Percentiles rank a stretch among this genome's conserved stretches.
These are phyloP conservation scores for Diaporthe citri DNA, from an alignment of 2,329 filamentous ascomycete genomes.

Conservation along the genomic window DNA sequence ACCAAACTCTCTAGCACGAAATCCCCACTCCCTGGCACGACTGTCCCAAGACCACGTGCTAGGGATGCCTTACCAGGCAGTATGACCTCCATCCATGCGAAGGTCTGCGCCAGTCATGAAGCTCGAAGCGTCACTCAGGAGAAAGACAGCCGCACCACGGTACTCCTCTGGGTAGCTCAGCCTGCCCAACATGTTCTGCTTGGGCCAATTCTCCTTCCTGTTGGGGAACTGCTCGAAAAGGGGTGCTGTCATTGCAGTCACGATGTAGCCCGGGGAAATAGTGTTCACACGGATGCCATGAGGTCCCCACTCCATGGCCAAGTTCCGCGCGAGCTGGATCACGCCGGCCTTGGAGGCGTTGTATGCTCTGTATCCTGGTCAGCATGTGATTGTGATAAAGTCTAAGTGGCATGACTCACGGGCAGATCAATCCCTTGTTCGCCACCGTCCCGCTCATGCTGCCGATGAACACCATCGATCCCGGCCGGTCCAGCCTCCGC, in stretches of 20 bases:
- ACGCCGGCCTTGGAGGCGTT: slow-evolving; percentile 83
- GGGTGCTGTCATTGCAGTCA: slow-evolving; percentile 85
- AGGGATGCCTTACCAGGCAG: slow-evolving; percentile 63
- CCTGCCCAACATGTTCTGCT: slow-evolving; percentile 85
- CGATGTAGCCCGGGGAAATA: slow-evolving; percentile 83
- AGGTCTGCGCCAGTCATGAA: slow-evolving; percentile 80
- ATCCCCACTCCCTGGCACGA: background rate
- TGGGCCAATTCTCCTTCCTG: slow-evolving; percentile 76
- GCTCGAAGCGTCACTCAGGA: slow-evolving; percentile 75
- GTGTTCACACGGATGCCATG: slow-evolving; percentile 85
- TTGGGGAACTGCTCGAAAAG: slow-evolving; percentile 84
- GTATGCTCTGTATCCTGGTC: slow-evolving; percentile 66
- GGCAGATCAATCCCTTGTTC: slow-evolving; percentile 70
- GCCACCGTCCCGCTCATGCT: slow-evolving; percentile 78
- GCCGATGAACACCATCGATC: slow-evolving; percentile 76
- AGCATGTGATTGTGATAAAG: background rate
- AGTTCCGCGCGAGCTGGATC: slow-evolving; percentile 76
- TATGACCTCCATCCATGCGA: slow-evolving; percentile 79
- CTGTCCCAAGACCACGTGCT: background rate
- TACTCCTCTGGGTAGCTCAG: slow-evolving; percentile 78
- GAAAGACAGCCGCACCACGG: slow-evolving; percentile 76
- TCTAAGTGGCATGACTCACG: slow-evolving; percentile 60
- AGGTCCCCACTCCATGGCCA: slow-evolving; percentile 80
- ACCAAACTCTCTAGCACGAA: background rate
- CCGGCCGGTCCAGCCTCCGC: slow-evolving; percentile 67